A percentile compares a stretch with the other conserved stretches of the same genome.
Evolutionary conservation across 495 filamentous ascomycete species (phyloP).

Genomic region (Tuber brumale): DNA sequence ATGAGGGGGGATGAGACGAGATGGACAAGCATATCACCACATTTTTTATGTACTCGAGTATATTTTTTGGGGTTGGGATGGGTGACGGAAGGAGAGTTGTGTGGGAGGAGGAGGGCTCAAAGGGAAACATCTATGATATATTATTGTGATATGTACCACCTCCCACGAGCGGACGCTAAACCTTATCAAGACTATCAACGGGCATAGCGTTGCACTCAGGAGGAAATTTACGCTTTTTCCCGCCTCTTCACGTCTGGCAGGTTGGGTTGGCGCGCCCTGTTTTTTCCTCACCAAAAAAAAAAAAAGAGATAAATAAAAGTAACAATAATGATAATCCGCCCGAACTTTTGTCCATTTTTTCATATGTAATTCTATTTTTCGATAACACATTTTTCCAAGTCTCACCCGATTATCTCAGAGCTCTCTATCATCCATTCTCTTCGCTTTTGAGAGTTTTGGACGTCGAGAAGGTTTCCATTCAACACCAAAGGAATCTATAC

Average conservation of each 20-base stretch:
- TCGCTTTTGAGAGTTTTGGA: background rate
- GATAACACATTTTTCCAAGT: background rate
- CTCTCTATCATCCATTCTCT: background rate
- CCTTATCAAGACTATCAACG: slow-evolving; percentile 8
- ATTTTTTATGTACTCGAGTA: background rate
- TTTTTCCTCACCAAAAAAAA: slow-evolving; percentile 2
- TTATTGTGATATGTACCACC: background rate
- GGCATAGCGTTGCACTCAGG: slow-evolving; percentile 25
- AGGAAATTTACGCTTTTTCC: slow-evolving; percentile 30
- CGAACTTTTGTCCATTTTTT: background rate
- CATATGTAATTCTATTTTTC: background rate
- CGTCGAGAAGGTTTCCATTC: background rate
- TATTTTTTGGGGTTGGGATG: background rate
- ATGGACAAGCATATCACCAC: background rate
- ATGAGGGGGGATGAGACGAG: background rate
- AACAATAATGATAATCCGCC: background rate
- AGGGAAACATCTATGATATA: background rate
- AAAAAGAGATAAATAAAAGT: background rate
- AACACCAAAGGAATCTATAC: background rate
- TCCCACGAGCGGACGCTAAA: slow-evolving; percentile 8
- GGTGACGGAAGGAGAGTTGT: slow-evolving; percentile 18
- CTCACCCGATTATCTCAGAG: background rate
- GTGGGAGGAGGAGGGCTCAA: slow-evolving; percentile 25
- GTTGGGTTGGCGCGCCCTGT: slow-evolving; percentile 35
- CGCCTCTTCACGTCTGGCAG: slow-evolving; percentile 26